A percentile compares a stretch with the other conserved stretches of the same genome.
phyloP scores from a whole-genome alignment of 371 early-diverging fungal genomes.

The Mucor sp. region DNA sequence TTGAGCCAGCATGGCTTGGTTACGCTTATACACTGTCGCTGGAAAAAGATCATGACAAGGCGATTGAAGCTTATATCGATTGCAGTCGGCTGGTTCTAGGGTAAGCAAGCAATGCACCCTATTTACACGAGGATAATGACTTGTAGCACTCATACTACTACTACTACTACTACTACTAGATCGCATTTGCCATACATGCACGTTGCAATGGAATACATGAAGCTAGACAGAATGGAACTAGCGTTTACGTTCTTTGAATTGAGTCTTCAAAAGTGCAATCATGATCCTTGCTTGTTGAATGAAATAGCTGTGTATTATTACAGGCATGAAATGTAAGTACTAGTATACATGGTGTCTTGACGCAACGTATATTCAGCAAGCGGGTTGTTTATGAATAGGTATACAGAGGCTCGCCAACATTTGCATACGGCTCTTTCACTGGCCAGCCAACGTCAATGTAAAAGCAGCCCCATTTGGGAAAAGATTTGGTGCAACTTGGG shows the following conservation, averaged over 20 bases:
- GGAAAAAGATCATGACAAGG: conserved; percentile 77
- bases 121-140: too few relatives aligned
- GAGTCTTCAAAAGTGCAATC: conserved; percentile 52
- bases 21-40: conserved; percentile 76
- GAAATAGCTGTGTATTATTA: conserved; percentile 71
- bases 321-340: conserved; percentile 50
- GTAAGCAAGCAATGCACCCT: too few relatives aligned
- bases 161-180: conserved; percentile 31
- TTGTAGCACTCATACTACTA: too few relatives aligned
- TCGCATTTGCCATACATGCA: conserved; percentile 72
- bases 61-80: conserved; percentile 71
- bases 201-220: conserved; percentile 77
- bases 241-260: conserved; percentile 61
- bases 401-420: conserved; percentile 51
- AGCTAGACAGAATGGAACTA: conserved; percentile 46
- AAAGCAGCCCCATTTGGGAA: conserved; percentile 53
- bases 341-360: too few relatives aligned
- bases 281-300: conserved; percentile 68
- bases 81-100: conserved; percentile 65
- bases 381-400: too few relatives aligned
- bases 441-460: conserved; percentile 44
- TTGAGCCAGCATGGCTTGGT: conserved; percentile 76
- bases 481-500: conserved; percentile 71
- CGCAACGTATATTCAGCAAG: neutral
- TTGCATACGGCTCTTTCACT: conserved; percentile 56